Base-by-base conservation (phyloP, 2,329 filamentous ascomycete genomes). In the Colletotrichum incanum region DNA sequence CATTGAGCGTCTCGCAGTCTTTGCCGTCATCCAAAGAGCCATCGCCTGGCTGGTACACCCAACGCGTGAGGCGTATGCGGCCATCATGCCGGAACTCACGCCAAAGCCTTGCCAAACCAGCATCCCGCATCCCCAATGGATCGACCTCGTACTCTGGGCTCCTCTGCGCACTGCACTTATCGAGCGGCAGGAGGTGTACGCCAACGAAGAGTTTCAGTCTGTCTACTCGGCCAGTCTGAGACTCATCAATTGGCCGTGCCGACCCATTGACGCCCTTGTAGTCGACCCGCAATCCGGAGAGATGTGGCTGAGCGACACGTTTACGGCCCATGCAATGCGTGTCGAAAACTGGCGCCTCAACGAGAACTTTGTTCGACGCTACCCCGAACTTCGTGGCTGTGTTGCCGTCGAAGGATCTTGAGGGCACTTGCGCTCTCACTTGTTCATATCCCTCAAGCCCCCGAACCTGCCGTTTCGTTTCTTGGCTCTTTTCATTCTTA, bases 141-240 rank as follows among this genome's bases (percentile, higher is more conserved):
- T 84, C 41, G 77, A 81, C 64, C 76, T 79, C 8, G 67, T 80
- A 26, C 67, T 80, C 16, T 82, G 79, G 79, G 76, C 77, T 31
- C 76, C 77, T 45, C 73, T 84, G 34, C 80, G 81, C 67, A 79
- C 81, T 63, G 78, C 76, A 50, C 76, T 81, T 58, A 81, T 82
- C 31, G 75, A 79, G 58, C 79, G 79, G 28, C 83, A 82, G 67
- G 76, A 79, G 20, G 61, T 78, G 5, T 85, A 84, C 67, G 79
- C 78, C 50, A 84, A 79, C 9, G 77, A 79, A 3, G 81, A 84
- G 62, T 84, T 84, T 54, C 77, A 78, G 50, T 76, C 77, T 65
- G 58, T 80, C 49, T 84, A 83, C 73, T 78, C 75, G 54, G 74
- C 75, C 47, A 79, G 77, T 65, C 65, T 84, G 58, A 80, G 79